These are phyloP conservation scores for Suhomyces choctaworum DNA, from an alignment of 1,139 yeast genomes.

Conservation along the genomic window DNA sequence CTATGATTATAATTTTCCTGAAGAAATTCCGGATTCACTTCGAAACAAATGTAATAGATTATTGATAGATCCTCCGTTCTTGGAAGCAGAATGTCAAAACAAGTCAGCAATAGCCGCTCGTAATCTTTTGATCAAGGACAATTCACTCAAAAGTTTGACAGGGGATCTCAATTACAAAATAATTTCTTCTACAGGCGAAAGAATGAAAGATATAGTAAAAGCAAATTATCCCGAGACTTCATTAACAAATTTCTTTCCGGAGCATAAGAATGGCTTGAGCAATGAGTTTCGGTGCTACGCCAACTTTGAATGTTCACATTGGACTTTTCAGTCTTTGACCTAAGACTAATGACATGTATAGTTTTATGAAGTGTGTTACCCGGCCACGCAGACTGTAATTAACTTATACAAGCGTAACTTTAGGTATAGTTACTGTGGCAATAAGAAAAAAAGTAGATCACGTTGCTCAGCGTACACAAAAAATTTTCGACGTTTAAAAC, in stretches of 20 bases:
- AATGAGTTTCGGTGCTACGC: slow-evolving; percentile 90
- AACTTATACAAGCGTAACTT: too few relatives aligned
- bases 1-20: slow-evolving; percentile 75
- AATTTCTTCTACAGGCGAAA: slow-evolving; percentile 82
- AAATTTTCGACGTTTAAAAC: slow-evolving; percentile 9
- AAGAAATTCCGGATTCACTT: slow-evolving; percentile 57
- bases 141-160: slow-evolving; percentile 30
- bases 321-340: slow-evolving; percentile 29
- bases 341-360: too few relatives aligned
- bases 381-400: too few relatives aligned
- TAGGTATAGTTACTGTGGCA: too few relatives aligned
- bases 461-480: slow-evolving; percentile 10
- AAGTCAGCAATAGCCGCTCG: slow-evolving; percentile 73
- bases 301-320: slow-evolving; percentile 53
- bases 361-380: background rate
- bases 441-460: slow-evolving; percentile 8
- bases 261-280: slow-evolving; percentile 80
- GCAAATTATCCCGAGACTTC: slow-evolving; percentile 63
- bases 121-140: slow-evolving; percentile 50
- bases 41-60: slow-evolving; percentile 67
- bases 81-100: slow-evolving; percentile 77
- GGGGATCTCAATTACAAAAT: slow-evolving; percentile 52
- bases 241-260: slow-evolving; percentile 70
- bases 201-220: slow-evolving; percentile 66
- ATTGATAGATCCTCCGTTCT: slow-evolving; percentile 87